Evolutionary conservation across 2,329 filamentous ascomycete genomes (phyloP).

Genomic region (Colletotrichum sojae): DNA sequence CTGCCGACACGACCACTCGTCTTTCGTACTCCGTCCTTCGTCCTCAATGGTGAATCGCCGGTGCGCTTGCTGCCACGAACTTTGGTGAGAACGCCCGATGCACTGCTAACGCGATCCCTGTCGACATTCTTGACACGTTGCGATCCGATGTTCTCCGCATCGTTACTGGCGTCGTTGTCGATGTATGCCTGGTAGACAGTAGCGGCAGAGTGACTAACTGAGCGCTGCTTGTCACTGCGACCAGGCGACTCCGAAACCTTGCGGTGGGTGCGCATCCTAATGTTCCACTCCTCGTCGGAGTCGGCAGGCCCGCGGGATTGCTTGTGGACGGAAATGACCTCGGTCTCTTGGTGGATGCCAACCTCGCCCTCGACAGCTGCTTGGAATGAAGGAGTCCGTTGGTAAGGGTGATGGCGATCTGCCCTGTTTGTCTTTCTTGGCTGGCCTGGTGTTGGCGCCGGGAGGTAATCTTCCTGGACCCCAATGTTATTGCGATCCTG

Average conservation of each 20-base stretch:
- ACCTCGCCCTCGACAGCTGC: constrained; percentile 64
- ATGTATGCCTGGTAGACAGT: constrained; percentile 73
- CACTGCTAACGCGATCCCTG: constrained; percentile 63
- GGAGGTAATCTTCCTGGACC: constrained; percentile 90
- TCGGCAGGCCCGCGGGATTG: constrained; percentile 75
- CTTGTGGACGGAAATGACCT: constrained; percentile 73
- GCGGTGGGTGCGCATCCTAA: constrained; percentile 79
- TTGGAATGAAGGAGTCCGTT: constrained; percentile 66
- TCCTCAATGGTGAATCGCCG: constrained; percentile 64
- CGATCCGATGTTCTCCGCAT: constrained; percentile 78
- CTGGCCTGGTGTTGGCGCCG: constrained; percentile 94
- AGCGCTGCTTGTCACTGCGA: constrained; percentile 75
- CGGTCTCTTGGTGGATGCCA: constrained; percentile 69
- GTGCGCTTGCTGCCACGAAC: constrained; percentile 73
- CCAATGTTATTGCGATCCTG: constrained; percentile 79
- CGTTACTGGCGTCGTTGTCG: constrained; percentile 78
- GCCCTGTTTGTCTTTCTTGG: constrained; percentile 88
- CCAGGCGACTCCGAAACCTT: constrained; percentile 76
- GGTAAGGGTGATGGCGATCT: constrained; percentile 82
- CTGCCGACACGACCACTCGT: constrained; percentile 77
- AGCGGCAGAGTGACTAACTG: constrained; percentile 83
- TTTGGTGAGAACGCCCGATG: constrained; percentile 73
- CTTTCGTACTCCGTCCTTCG: constrained; percentile 74
- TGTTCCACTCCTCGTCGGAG: constrained; percentile 86
- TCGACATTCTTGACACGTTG: constrained; percentile 73